Evolutionary conservation across 495 filamentous ascomycete genomes (phyloP).

Genomic region (Elaphomyces granulatus): DNA sequence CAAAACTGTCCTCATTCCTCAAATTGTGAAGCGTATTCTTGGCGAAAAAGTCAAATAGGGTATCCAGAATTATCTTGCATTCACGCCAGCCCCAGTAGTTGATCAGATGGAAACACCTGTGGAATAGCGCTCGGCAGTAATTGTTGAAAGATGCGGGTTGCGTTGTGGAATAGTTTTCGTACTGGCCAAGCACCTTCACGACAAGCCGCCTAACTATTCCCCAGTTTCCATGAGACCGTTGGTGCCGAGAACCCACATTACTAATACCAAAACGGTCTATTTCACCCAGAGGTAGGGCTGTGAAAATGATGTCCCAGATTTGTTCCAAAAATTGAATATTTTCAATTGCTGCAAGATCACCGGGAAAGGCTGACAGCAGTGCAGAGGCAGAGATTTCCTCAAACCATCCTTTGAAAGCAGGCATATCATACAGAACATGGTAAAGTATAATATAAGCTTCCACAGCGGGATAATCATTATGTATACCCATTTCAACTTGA

Average conservation of each 20-base stretch:
- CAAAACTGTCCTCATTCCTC: slow-evolving; percentile 58
- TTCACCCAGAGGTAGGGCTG: slow-evolving; percentile 59
- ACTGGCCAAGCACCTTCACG: slow-evolving; percentile 49
- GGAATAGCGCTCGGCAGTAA: slow-evolving; percentile 61
- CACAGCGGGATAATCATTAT: slow-evolving; percentile 37
- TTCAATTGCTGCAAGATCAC: slow-evolving; percentile 8
- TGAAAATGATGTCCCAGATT: slow-evolving; percentile 61
- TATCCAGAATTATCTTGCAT: slow-evolving; percentile 62
- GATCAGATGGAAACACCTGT: slow-evolving; percentile 66
- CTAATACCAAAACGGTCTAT: slow-evolving; percentile 55
- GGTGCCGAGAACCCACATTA: slow-evolving; percentile 40
- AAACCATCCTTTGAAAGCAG: slow-evolving; percentile 16
- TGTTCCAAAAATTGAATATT: slow-evolving; percentile 49
- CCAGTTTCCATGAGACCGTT: slow-evolving; percentile 54
- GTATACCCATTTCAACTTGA: slow-evolving; percentile 51
- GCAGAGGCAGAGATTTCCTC: slow-evolving; percentile 21
- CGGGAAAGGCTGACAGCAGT: neutral
- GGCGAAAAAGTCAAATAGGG: slow-evolving; percentile 84
- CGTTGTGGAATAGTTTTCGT: slow-evolving; percentile 36
- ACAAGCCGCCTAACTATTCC: slow-evolving; percentile 48
- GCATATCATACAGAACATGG: slow-evolving; percentile 38
- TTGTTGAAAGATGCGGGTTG: slow-evolving; percentile 57
- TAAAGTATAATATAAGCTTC: slow-evolving; percentile 55
- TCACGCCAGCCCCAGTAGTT: slow-evolving; percentile 74
- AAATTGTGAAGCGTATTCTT: slow-evolving; percentile 58